Percentiles rank a stretch among this genome's conserved stretches.
These are phyloP conservation scores for Boletus sp. DNA, from an alignment of 1,284 basidiomycete genomes.

Conservation along the genomic window DNA sequence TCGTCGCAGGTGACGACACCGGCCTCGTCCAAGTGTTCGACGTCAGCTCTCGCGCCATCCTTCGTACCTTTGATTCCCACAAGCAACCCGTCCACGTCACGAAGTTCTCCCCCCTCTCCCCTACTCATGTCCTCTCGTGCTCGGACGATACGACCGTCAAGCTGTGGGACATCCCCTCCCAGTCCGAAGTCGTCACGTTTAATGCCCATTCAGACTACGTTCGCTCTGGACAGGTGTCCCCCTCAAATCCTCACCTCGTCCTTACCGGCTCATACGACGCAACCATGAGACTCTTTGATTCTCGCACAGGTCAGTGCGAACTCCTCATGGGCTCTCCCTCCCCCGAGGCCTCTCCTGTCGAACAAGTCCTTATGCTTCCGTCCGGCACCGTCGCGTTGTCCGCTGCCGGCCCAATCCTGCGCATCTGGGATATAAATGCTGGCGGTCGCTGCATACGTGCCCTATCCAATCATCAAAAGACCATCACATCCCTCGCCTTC, in stretches of 20 bases:
- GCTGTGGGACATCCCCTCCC: constrained; percentile 95
- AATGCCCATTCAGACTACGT: constrained; percentile 93
- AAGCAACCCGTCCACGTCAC: constrained; percentile 96
- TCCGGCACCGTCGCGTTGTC: constrained; percentile 88
- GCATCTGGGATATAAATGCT: constrained; percentile 95
- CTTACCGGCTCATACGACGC: constrained; percentile 96
- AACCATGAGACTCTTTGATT: constrained; percentile 89
- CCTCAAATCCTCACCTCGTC: constrained; percentile 82
- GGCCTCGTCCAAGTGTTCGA: constrained; percentile 95
- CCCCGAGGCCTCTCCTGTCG: constrained; percentile 70
- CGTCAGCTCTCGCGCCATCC: constrained; percentile 91
- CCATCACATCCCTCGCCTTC: constrained; percentile 88
- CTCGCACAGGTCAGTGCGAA: constrained; percentile 78
- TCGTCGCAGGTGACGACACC: constrained; percentile 94
- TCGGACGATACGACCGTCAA: constrained; percentile 96
- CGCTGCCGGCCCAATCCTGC: constrained; percentile 90
- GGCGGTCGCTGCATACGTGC: constrained; percentile 89
- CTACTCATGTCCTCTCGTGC: constrained; percentile 89
- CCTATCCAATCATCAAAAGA: constrained; percentile 97
- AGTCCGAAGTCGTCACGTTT: constrained; percentile 81
- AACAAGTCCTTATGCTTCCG: constrained; percentile 94
- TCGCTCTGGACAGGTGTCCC: constrained; percentile 86
- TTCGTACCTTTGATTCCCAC: constrained; percentile 91
- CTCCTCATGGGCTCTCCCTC: constrained; percentile 76
- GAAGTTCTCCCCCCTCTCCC: constrained; percentile 84